Conservation (phyloP, 1,284 basidiomycete species). For the Leccinum pallidistipes region DNA sequence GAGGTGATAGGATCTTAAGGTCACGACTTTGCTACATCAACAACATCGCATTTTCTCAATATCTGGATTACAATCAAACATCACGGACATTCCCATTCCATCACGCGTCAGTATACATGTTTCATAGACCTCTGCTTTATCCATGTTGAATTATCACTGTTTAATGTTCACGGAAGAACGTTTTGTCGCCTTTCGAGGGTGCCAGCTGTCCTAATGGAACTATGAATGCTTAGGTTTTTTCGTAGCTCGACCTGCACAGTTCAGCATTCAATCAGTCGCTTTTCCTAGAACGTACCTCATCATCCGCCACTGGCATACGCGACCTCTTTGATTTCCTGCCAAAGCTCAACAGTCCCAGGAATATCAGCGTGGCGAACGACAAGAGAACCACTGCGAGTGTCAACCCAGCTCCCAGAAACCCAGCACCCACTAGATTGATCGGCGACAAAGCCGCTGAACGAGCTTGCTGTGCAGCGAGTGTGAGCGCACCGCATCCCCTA, state of each 20-base stretch:
- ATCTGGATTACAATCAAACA: constrained; percentile 24
- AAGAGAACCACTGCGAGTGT: constrained; percentile 46
- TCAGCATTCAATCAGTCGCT: constrained; percentile 8
- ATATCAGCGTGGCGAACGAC: constrained; percentile 41
- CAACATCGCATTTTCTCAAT: constrained; percentile 23
- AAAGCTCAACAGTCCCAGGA: constrained; percentile 48
- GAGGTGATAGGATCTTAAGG: not conserved
- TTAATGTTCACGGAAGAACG: constrained; percentile 5
- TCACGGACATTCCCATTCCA: constrained; percentile 18
- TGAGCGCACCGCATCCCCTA: constrained; percentile 56
- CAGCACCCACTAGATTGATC: constrained; percentile 59
- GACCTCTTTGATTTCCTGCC: constrained; percentile 24
- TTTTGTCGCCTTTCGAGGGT: not conserved
- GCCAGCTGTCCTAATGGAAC: not conserved
- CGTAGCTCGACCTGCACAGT: constrained; percentile 25
- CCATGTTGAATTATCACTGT: constrained; percentile 4
- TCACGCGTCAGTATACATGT: constrained; percentile 22
- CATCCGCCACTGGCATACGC: constrained; percentile 8
- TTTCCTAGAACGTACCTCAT: constrained; percentile 20
- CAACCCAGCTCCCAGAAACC: constrained; percentile 64
- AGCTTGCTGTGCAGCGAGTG: constrained; percentile 38
- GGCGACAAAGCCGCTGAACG: constrained; percentile 35
- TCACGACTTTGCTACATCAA: constrained; percentile 7
- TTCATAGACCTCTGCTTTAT: constrained; percentile 10
- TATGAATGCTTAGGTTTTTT: constrained; percentile 14